Percentiles rank a stretch among this genome's conserved stretches.
These are phyloP conservation scores for Ilex aquifolium DNA, from an alignment of 257 asterid species.

Conservation along the genomic window DNA sequence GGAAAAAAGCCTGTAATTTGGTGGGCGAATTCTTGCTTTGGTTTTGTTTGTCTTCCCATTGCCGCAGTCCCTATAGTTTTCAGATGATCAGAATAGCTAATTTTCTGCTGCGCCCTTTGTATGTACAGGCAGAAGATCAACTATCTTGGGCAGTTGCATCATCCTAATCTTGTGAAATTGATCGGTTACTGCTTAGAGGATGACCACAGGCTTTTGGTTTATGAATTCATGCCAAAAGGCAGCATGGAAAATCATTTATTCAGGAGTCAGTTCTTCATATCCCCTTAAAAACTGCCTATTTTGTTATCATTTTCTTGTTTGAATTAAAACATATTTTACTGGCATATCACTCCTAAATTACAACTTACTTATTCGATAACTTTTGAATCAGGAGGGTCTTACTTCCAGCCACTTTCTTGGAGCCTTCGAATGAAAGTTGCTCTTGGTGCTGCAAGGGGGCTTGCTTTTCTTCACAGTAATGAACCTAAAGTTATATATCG, in stretches of 20 bases:
- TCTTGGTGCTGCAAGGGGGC: constrained; percentile 73
- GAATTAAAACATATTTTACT: not conserved
- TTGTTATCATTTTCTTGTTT: not conserved
- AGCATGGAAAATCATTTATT: constrained; percentile 93
- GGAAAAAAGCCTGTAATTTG: too few relatives aligned
- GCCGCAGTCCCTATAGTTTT: too few relatives aligned
- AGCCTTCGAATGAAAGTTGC: constrained; percentile 65
- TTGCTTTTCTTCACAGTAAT: constrained; percentile 66
- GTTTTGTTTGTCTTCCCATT: too few relatives aligned
- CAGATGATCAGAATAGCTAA: too few relatives aligned
- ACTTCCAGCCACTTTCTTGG: constrained; percentile 71
- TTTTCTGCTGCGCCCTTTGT: constrained; percentile 1
- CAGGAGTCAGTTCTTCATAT: constrained; percentile 54
- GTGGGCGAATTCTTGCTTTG: too few relatives aligned
- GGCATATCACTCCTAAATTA: not conserved
- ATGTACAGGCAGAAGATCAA: constrained; percentile 79
- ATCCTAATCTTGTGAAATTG: constrained; percentile 76
- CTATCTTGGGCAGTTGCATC: constrained; percentile 78
- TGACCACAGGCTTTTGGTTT: constrained; percentile 77
- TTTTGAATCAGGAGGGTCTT: constrained; percentile 55
- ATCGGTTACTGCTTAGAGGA: constrained; percentile 93
- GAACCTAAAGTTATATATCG: constrained; percentile 66
- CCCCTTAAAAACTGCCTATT: not conserved
- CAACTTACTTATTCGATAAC: not conserved
- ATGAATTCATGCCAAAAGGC: constrained; percentile 90